Base-by-base conservation (phyloP, 2,329 filamentous ascomycete species). In the Lachnellula subtilissima region DNA sequence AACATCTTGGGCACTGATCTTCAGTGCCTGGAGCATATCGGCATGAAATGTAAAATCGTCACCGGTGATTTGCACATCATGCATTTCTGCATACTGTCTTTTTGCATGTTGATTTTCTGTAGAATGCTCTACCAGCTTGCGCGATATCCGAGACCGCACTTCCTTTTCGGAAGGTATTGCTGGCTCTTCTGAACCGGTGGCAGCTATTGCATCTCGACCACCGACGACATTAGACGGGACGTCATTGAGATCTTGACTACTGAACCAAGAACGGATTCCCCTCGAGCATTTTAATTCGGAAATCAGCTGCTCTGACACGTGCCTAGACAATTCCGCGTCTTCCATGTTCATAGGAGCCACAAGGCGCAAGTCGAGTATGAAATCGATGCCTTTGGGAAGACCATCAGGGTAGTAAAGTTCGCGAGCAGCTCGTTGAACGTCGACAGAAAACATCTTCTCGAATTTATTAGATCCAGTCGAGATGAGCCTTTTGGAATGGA, bases 361-460 rank as follows among this genome's bases (percentile, higher is more conserved):
- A 9, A 22, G 81, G 77, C 0, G 87, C 12, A 88, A 73, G 61
- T 89, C 84, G 37, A 89, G 64, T 17, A 87, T 71, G 60, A 80
- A 87, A 55, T 77, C 76, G 64, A 87, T 71, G 0, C 75, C 78
- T 2, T 69, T 61, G 0, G 72, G 73, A 9, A 75, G 64, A 17
- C 37, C 15, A 9, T 55, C 28, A 11, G 60, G 12, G 39, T 59
- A 57, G 19, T 58, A 54, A 19, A 71, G 71, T 14, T 72, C 73
- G 22, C 76, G 71, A 15, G 71, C 64, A 5, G 72, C 72, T 23
- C 70, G 72, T 61, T 79, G 76, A 9, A 71, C 70, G 7, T 70
- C 69, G 0, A 75, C 73, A 11, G 67, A 68, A 3, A 83, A 69
- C 66, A 78, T 72, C 2, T 73, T 69, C n/a, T 64, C 62, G 52